These are phyloP conservation scores for Aphanomyces astaci DNA, from an alignment of 352 stramenopile genomes.

Conservation along the genomic window DNA sequence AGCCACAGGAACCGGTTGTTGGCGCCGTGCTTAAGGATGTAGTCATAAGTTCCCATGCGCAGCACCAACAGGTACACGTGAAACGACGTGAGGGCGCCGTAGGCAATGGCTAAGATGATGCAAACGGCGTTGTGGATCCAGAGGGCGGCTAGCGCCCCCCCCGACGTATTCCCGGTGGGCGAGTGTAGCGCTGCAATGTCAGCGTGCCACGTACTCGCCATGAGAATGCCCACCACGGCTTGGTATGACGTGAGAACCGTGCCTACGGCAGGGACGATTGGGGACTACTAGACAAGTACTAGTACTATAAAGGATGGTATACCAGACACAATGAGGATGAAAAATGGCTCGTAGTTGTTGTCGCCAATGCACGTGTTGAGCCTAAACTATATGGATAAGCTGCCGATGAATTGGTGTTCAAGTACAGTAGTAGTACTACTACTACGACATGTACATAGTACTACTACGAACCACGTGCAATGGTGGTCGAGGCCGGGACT, in stretches of 20 bases:
- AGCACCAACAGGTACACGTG: slow-evolving; percentile 69
- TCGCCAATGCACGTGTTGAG: slow-evolving; percentile 82
- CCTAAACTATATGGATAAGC: slow-evolving; percentile 14
- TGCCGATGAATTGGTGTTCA: not conserved
- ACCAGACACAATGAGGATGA: slow-evolving; percentile 44
- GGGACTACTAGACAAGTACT: no score
- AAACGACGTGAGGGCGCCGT: slow-evolving; percentile 61
- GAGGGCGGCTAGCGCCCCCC: slow-evolving; percentile 36
- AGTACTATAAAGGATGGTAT: not conserved
- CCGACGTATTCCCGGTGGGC: slow-evolving; percentile 35
- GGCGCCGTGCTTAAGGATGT: slow-evolving; percentile 68
- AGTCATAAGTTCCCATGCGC: slow-evolving; percentile 74
- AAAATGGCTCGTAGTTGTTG: slow-evolving; percentile 81
- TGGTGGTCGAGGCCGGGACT: slow-evolving; percentile 75
- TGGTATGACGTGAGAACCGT: slow-evolving; percentile 32
- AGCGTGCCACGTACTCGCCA: slow-evolving; percentile 62
- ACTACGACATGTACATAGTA: no score
- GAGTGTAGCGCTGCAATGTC: slow-evolving; percentile 36
- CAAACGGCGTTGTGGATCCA: slow-evolving; percentile 69
- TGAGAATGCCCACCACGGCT: slow-evolving; percentile 58
- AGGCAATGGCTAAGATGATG: slow-evolving; percentile 53
- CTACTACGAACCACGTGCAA: slow-evolving; percentile 80
- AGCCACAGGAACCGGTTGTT: slow-evolving; percentile 64
- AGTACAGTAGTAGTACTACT: no score
- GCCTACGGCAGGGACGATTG: not conserved